A percentile compares a stretch with the other conserved stretches of the same genome.
phyloP scores from a whole-genome alignment of 2,329 filamentous ascomycete species.

The Orbilia javanica region DNA sequence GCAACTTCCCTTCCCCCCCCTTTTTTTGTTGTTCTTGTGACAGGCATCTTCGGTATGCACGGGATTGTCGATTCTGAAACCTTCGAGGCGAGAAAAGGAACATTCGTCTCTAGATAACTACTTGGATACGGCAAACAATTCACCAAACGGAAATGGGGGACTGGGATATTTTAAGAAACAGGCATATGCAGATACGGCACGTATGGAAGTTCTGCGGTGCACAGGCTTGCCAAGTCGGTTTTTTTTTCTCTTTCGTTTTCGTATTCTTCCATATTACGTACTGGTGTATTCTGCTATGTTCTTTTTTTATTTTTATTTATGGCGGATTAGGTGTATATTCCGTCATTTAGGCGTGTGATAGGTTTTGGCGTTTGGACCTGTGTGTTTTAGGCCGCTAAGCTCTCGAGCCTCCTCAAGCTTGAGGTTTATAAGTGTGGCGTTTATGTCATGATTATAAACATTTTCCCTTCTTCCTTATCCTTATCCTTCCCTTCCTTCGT shows the following conservation, averaged over 20 bases:
- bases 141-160: not conserved
- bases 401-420: not conserved
- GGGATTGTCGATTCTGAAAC: not conserved
- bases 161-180: slow-evolving; percentile 2
- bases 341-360: slow-evolving; percentile 13
- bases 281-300: slow-evolving; percentile 11
- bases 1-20: too few relatives aligned
- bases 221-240: not conserved
- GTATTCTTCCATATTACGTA: too few relatives aligned
- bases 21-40: not conserved
- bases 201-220: not conserved
- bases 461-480: not conserved
- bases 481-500: not conserved
- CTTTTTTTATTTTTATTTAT: not conserved
- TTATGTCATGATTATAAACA: slow-evolving; percentile 27
- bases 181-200: not conserved
- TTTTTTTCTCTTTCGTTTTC: not conserved
- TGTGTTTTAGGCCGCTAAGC: not conserved
- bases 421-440: slow-evolving; percentile 6
- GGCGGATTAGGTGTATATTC: slow-evolving; percentile 14
- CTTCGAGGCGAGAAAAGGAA: not conserved
- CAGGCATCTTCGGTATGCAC: not conserved
- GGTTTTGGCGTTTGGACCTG: not conserved
- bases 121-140: not conserved
- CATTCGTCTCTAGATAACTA: not conserved